Base-by-base conservation (phyloP, 2,329 filamentous ascomycete genomes). In the Fusarium nematophilum region DNA sequence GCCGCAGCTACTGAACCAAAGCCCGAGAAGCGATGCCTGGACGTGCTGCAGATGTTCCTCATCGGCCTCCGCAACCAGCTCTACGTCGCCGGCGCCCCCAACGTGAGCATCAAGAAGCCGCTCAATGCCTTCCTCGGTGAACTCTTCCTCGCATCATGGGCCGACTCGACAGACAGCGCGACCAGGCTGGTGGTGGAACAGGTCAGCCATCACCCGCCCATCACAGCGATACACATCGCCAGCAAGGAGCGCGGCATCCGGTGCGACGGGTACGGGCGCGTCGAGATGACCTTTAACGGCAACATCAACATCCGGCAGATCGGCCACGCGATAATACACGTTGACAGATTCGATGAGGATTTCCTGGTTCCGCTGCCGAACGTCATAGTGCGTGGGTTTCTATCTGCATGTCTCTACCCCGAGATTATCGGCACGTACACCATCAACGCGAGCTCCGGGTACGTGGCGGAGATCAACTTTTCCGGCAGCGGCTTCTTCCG, bases 121-220 rank as follows among this genome's bases (percentile, higher is more conserved):
- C 74, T 83, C 6, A 84, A 84, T 53, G 81, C 81, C 6, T 83
- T 84, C 44, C 71, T 84, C 0, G 81, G 81, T 13, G 81, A 83
- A 67, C 55, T 83, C 1, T 84, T 83, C 60, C 60, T 83, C 2
- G 77, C 77, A 0, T 70, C 68, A 0, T 80, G 77, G 76, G 71
- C 62, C 1, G 72, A 77, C 17, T 44, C 30, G 0, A 18, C 61
- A 15, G 36, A 50, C 17, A 67, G 66, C 9, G 57, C 66, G 10
- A 72, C 69, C 0, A 75, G 70, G 6, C 74, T 80, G 17, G 64
- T 66, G 3, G 53, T 65, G 25, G 81, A 84, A 68, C 81, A 84
- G 66, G 81, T 84, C 57, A 79, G 77, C 62, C 81, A 84, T 56
- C 81, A 84, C 65, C 81, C 81, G 18, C 81, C 81, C 14, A 81